Percentiles rank a stretch among this genome's conserved stretches.
These are phyloP conservation scores for Lonicera japonica DNA, from an alignment of 129 eudicot genomes.

Conservation along the genomic window DNA sequence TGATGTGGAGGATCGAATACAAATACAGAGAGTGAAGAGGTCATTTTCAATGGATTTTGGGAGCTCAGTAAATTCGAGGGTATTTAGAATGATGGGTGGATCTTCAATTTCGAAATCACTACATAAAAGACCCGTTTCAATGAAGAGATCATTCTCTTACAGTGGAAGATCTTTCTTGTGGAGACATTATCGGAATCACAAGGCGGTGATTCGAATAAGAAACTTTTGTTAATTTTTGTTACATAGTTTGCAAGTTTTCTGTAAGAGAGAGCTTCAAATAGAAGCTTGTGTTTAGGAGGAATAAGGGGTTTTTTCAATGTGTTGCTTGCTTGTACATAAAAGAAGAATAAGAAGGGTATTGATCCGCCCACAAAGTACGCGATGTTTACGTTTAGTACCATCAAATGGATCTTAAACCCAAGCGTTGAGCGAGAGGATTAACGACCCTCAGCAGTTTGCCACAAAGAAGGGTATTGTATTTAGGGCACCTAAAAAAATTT, in stretches of 20 bases:
- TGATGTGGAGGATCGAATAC: not conserved
- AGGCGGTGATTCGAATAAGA: conserved; percentile 7
- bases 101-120: conserved; percentile 12
- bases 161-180: conserved; percentile 29
- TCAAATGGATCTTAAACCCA: too few relatives aligned
- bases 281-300: too few relatives aligned
- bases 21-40: conserved; percentile 12
- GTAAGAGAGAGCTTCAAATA: too few relatives aligned
- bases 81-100: conserved; percentile 5
- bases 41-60: conserved; percentile 39
- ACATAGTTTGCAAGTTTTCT: not conserved
- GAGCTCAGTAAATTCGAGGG: conserved; percentile 2
- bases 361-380: too few relatives aligned
- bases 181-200: conserved; percentile 11
- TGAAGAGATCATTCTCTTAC: conserved; percentile 41
- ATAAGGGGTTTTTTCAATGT: too few relatives aligned
- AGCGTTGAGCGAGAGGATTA: too few relatives aligned
- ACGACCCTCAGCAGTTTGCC: too few relatives aligned
- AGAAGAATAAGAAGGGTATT: too few relatives aligned
- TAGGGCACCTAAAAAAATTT: too few relatives aligned
- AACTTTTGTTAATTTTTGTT: not conserved
- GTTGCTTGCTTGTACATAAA: too few relatives aligned
- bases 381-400: too few relatives aligned
- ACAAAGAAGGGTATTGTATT: too few relatives aligned
- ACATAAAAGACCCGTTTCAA: conserved; percentile 1